Evolutionary conservation across 768 basidiomycete genomes (phyloP), one percentile per base, ranked within the genome.

Genomic region (Lactarius hengduanensis): DNA sequence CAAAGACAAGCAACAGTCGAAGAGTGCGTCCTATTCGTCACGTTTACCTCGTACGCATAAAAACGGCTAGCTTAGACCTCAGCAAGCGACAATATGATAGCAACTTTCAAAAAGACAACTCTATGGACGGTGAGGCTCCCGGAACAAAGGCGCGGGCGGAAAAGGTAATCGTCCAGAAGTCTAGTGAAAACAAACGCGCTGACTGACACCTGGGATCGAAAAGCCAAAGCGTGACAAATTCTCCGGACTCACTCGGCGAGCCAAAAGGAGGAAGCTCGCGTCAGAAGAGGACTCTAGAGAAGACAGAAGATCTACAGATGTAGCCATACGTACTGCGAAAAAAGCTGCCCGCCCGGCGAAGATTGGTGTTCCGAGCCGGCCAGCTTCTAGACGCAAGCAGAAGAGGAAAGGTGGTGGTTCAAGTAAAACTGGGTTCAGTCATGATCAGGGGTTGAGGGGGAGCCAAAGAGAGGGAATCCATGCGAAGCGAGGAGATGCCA

Each of bases 251-350:
- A 89, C 94, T n/a, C 86, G 96, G 66, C 88, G 83, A 73, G 86
- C 83, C 59, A 98, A 97, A 75, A 83, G 96, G 65, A 83, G 94
- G 72, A 97, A 95, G 78, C 80, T 96, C 79, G 89, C 90, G 8
- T 81, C 85, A 76, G 91, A 95, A 73, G 87, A 89, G 69, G 93
- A 96, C 69, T 84, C 86, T 59, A 86, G 87, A 4, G 84, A 82
- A 18, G 85, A 87, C 62, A 78, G 75, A 40, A 82, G 80, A 28
- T 79, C 82, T 10, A 77, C 90, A 55, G 81, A 83, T 47, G 89
- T 91, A 18, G 88, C 94, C 1, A 90, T 97, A 69, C 90, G 96
- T 63, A 85, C 86, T 15, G 94, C 91, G 11, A 98, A 98, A 78
- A 96, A 89, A 77, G 82, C 87, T 9, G 77, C 80, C 41, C 84